These are phyloP conservation scores for Gynochthodes officinalis DNA, from an alignment of 257 asterid genomes.

Conservation along the genomic window DNA sequence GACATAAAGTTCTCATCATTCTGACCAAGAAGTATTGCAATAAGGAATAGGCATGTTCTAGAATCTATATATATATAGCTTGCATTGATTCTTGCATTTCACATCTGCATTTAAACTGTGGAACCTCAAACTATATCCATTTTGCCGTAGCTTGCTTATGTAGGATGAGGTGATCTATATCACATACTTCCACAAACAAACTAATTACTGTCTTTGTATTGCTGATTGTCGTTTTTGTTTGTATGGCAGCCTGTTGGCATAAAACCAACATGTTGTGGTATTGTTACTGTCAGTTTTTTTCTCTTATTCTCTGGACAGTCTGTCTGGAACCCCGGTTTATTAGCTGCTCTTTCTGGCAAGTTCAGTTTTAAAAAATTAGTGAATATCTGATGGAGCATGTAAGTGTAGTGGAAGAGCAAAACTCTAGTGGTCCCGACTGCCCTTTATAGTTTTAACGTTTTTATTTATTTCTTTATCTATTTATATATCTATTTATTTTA, in stretches of 20 bases:
- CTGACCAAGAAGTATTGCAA: not conserved
- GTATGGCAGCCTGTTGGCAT: not conserved
- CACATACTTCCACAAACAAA: not conserved
- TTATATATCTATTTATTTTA: too few species aligned
- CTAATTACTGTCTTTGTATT: not conserved
- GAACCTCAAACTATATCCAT: not conserved
- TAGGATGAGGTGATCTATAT: not conserved
- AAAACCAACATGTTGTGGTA: not conserved
- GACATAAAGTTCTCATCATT: not conserved
- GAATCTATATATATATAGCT: not conserved
- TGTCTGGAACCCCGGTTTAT: not conserved
- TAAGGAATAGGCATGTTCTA: not conserved
- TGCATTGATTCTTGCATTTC: not conserved
- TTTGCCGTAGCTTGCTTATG: not conserved
- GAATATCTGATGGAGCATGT: slow-evolving; percentile 1
- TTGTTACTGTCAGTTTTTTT: not conserved
- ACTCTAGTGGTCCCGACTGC: too few species aligned
- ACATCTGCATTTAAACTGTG: not conserved
- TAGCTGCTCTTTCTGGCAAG: not conserved
- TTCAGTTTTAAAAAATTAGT: not conserved
- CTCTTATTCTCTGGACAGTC: not conserved
- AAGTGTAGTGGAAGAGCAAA: too few species aligned
- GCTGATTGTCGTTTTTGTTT: not conserved
- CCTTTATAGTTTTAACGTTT: too few species aligned
- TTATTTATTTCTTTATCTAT: too few species aligned